Evolutionary conservation across 495 filamentous ascomycete genomes (phyloP).

Genomic region (Neurospora sublineolata): DNA sequence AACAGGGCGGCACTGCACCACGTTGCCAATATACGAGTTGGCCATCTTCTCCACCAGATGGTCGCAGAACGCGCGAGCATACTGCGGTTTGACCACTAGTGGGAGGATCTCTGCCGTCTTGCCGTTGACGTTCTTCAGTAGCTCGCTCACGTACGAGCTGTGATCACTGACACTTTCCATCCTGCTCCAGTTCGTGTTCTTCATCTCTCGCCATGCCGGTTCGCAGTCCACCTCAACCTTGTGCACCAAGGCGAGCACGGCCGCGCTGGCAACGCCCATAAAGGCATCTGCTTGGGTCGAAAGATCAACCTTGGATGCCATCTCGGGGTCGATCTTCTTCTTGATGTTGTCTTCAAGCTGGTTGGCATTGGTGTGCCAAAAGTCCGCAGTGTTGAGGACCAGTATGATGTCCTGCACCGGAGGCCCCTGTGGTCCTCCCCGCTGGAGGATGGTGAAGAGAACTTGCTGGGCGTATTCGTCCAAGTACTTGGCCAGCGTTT

Average conservation of each 20-base stretch:
- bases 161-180: conserved; percentile 94
- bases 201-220: conserved; percentile 91
- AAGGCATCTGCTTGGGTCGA: conserved; percentile 90
- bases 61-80: conserved; percentile 88
- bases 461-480: conserved; percentile 95
- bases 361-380: conserved; percentile 85
- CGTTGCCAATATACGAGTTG: conserved; percentile 64
- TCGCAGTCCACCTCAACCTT: conserved; percentile 75
- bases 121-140: conserved; percentile 58
- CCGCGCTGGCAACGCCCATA: conserved; percentile 85
- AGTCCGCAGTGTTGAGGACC: conserved; percentile 92
- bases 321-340: conserved; percentile 66
- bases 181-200: conserved; percentile 87
- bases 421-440: conserved; percentile 45
- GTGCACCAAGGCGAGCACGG: conserved; percentile 71
- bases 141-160: conserved; percentile 77
- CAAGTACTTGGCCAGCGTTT: conserved; percentile 80
- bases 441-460: conserved; percentile 63
- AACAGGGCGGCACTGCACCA: conserved; percentile 81
- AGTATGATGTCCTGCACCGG: conserved; percentile 67
- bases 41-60: conserved; percentile 80
- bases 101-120: conserved; percentile 61
- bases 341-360: conserved; percentile 94
- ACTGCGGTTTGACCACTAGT: conserved; percentile 81
- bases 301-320: conserved; percentile 67